Conservation (phyloP, 2,329 filamentous ascomycete species). For the Fusarium hainanense region DNA sequence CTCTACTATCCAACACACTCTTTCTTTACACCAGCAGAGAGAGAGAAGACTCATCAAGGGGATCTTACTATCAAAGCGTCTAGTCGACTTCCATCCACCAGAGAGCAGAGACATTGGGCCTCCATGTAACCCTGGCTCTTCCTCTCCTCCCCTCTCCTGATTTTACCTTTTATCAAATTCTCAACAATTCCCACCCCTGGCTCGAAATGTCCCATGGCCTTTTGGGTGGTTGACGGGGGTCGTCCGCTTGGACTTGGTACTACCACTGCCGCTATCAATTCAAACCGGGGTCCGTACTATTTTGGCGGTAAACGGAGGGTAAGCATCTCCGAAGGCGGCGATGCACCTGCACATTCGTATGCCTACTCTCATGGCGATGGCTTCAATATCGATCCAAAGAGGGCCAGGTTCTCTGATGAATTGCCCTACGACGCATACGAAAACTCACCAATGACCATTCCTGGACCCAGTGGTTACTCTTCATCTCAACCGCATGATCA, state of each 20-base stretch:
- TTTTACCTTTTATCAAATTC: constrained; percentile 24
- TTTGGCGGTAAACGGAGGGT: constrained; percentile 55
- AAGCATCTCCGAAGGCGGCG: constrained; percentile 50
- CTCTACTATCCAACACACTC: neutral
- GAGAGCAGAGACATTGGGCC: neutral
- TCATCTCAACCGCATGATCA: constrained; percentile 4
- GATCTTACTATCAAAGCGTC: neutral
- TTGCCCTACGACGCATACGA: constrained; percentile 29
- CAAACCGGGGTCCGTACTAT: constrained; percentile 45
- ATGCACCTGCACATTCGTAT: neutral
- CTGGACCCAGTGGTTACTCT: constrained; percentile 23
- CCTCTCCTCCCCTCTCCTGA: constrained; percentile 5
- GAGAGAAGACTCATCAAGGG: neutral
- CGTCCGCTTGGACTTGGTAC: constrained; percentile 46
- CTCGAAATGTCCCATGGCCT: constrained; percentile 54
- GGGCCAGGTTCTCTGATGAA: constrained; percentile 36
- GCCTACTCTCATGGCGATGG: constrained; percentile 22
- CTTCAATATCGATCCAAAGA: constrained; percentile 42
- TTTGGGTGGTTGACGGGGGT: constrained; percentile 53
- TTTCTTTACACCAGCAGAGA: neutral
- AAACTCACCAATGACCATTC: constrained; percentile 5
- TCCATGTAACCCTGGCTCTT: constrained; percentile 28
- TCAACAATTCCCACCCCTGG: constrained; percentile 27
- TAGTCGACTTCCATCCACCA: neutral
- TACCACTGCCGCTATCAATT: constrained; percentile 34